Conservation (phyloP, 768 basidiomycete genomes). For the Leccinum variicolor region DNA sequence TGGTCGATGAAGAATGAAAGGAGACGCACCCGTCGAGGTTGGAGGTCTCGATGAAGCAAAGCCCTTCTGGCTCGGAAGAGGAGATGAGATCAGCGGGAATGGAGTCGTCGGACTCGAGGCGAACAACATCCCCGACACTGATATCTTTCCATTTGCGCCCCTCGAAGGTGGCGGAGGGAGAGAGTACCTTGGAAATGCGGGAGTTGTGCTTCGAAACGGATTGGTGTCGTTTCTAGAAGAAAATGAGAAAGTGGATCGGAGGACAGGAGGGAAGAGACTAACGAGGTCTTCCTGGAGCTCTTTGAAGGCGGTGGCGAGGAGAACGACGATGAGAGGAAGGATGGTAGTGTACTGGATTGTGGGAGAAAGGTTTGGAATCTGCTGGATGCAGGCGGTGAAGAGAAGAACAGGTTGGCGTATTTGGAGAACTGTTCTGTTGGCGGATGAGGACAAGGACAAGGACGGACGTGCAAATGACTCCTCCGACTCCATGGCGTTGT, state of each 20-base stretch:
- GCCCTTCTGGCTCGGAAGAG: constrained; percentile 93
- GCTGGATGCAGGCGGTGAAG: constrained; percentile 95
- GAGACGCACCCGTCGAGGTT: constrained; percentile 87
- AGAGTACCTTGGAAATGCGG: constrained; percentile 73
- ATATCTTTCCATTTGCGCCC: constrained; percentile 87
- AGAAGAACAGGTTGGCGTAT: constrained; percentile 99
- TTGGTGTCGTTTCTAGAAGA: constrained; percentile 86
- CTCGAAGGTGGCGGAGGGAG: constrained; percentile 58
- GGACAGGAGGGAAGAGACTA: background rate
- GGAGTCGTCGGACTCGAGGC: constrained; percentile 88
- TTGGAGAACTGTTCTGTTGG: constrained; percentile 91
- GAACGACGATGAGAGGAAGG: constrained; percentile 80
- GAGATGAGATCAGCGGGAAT: constrained; percentile 93
- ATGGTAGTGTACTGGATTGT: constrained; percentile 96
- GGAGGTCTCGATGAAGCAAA: constrained; percentile 97
- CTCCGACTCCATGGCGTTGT: constrained; percentile 21
- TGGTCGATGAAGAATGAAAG: background rate
- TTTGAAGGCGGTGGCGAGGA: constrained; percentile 93
- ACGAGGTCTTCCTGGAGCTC: constrained; percentile 92
- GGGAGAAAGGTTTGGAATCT: constrained; percentile 96
- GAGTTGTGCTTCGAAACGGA: constrained; percentile 92
- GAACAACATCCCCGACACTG: constrained; percentile 87
- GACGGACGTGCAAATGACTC: constrained; percentile 26
- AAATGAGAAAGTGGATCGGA: background rate
- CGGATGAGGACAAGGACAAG: constrained; percentile 4